Evolutionary conservation across 2,329 filamentous ascomycete genomes (phyloP).

Genomic region (Reticulascus tulasneorum): DNA sequence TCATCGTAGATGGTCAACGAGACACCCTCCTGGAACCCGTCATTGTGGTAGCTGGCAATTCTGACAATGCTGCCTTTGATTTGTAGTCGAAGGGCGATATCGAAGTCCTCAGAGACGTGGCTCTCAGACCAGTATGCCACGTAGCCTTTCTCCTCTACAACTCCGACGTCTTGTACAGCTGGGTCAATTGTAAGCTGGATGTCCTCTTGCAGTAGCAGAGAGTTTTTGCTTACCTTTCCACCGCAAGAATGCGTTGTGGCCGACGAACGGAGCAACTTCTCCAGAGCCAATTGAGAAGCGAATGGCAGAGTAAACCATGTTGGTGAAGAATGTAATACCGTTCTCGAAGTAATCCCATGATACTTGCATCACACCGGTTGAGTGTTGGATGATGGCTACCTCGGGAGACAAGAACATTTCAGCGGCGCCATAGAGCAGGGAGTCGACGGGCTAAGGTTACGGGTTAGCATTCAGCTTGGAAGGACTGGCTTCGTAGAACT

Average conservation of each 20-base stretch:
- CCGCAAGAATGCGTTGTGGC: conserved; percentile 71
- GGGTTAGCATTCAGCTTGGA: no score
- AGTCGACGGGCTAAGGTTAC: conserved; percentile 65
- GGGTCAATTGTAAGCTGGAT: conserved; percentile 53
- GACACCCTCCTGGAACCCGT: conserved; percentile 70
- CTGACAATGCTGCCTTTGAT: conserved; percentile 64
- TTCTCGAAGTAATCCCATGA: conserved; percentile 70
- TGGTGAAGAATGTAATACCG: conserved; percentile 73
- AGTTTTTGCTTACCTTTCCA: conserved; percentile 42
- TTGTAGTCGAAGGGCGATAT: conserved; percentile 70
- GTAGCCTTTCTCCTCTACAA: conserved; percentile 51
- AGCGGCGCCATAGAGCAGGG: conserved; percentile 63
- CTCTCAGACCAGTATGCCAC: conserved; percentile 72
- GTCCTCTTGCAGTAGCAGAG: conserved; percentile 31
- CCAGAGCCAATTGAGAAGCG: conserved; percentile 66
- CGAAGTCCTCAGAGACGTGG: conserved; percentile 75
- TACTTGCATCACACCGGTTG: conserved; percentile 74
- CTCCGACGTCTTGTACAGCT: conserved; percentile 30
- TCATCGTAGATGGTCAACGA: conserved; percentile 72
- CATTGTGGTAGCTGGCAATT: conserved; percentile 63
- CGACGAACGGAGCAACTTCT: conserved; percentile 71
- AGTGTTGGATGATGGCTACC: conserved; percentile 68
- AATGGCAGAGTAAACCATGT: conserved; percentile 72
- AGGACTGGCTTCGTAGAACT: no score
- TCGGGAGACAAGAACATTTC: conserved; percentile 69